phyloP scores from a whole-genome alignment of 2,329 filamentous ascomycete species.

The Monosporascus sp. region DNA sequence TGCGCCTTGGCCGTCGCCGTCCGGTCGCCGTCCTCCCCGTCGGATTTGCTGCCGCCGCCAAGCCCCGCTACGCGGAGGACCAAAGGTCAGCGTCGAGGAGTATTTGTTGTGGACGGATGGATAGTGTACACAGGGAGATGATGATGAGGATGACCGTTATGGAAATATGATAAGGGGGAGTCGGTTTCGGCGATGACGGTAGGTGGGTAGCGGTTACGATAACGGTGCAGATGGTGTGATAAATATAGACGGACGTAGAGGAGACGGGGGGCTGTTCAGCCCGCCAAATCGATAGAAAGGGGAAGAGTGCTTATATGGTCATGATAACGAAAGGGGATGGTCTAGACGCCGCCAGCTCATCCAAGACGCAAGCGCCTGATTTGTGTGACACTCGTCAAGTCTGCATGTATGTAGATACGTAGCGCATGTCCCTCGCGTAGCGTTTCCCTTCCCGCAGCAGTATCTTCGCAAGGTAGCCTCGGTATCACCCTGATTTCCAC shows the following conservation, averaged over 20 bases:
- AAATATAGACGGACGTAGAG: neutral
- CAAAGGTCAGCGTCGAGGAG: neutral
- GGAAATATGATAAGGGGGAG: no score
- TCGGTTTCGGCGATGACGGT: neutral
- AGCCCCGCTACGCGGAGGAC: neutral
- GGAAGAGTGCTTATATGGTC: neutral
- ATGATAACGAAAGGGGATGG: neutral
- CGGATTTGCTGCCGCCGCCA: slow-evolving; percentile 3
- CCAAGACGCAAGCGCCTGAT: neutral
- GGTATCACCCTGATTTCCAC: neutral
- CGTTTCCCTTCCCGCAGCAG: neutral
- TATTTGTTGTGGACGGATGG: neutral
- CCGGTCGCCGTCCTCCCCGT: neutral
- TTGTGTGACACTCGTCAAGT: neutral
- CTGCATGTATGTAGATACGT: neutral
- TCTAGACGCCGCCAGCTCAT: neutral
- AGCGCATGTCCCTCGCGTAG: neutral
- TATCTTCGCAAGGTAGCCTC: neutral
- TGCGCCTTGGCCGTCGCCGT: slow-evolving; percentile 35
- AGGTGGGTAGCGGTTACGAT: neutral
- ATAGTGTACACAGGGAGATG: neutral
- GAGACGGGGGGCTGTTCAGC: neutral
- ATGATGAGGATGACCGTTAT: neutral
- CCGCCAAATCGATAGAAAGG: neutral
- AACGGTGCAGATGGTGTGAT: neutral